phyloP scores from a whole-genome alignment of 805 yeast species.

The Kazachstania taianensis region DNA sequence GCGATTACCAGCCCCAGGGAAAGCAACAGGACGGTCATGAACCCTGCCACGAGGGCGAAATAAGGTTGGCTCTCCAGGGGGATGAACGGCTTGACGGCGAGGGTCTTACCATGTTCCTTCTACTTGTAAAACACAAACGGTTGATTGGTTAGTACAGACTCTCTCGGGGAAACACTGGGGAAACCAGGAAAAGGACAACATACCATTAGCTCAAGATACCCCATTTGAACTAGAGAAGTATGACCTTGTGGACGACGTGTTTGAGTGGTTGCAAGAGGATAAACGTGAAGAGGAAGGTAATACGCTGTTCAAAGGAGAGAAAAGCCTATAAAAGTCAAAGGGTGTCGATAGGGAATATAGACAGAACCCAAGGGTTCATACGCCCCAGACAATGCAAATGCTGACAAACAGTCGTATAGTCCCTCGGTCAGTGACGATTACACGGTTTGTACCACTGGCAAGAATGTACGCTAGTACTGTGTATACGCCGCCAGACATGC shows the following conservation, averaged over 20 bases:
- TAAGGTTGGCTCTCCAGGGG: constrained; percentile 18
- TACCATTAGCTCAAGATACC: constrained; percentile 19
- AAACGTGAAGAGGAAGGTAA: too few relatives aligned
- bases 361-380: too few relatives aligned
- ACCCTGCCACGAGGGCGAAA: constrained; percentile 15
- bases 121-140: too few relatives aligned
- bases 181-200: constrained; percentile 4
- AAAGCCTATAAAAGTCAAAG: too few relatives aligned
- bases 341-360: too few relatives aligned
- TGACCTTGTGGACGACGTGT: too few relatives aligned
- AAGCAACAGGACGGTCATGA: constrained; percentile 13
- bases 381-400: too few relatives aligned
- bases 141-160: too few relatives aligned
- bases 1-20: constrained; percentile 13
- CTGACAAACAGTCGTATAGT: too few relatives aligned
- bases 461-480: background rate
- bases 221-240: constrained; percentile 1
- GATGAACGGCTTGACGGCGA: constrained; percentile 10
- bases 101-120: constrained; percentile 2
- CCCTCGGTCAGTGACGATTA: background rate
- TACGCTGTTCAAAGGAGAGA: too few relatives aligned
- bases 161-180: background rate
- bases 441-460: background rate
- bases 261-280: too few relatives aligned
- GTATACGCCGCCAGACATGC: constrained; percentile 26